Evolutionary conservation across 768 basidiomycete species (phyloP), one percentile per base, ranked within the genome.

Genomic region (Boletus eberwhitei): DNA sequence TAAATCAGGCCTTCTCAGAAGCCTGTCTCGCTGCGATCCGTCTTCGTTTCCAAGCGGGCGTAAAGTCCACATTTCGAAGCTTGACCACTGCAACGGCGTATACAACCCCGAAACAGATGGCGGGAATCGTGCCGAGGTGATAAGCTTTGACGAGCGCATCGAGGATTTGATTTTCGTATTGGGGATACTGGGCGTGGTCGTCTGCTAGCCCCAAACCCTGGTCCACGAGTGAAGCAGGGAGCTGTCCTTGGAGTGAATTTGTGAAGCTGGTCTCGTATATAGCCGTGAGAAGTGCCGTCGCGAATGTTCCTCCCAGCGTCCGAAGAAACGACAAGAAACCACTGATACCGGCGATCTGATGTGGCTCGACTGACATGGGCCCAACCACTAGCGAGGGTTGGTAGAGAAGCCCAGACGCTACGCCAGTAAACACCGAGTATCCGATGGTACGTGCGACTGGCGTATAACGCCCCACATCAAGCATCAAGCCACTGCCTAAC

Each of bases 361-460:
- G 57, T 0, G 71, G 71, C 41, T 72, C 13, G 52, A 72, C 72
- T 2, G 70, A 72, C 63, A 73, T 65, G 39, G 72, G 71, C 14
- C 71, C 72, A 4, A 72, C 71, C 26, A 71, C 62, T 29, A 71
- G 70, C 43, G 71, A 68, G 32, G 72, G 70, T 44, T 73, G 72
- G 55, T 64, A 71, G 5, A 73, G 61, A 4, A 71, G 61, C 3
- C 71, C 71, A 7, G 72, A 72, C 1, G 67, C 71, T 5, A 61
- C 4, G 24, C 71, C 71, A 12, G 67, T 69, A 50, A 71, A 59
- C 4, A 69, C 45, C 2, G 72, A 73, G 47, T 63, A 71, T 8
- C 71, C 71, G 37, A 71, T 72, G 26, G 61, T 60, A 11, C 55
- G 62, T 4, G 57, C 50, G 29, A 66, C 61, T 2, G 72, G 63